Percentiles rank a stretch among this genome's conserved stretches.
Conservation (phyloP, 2,329 filamentous ascomycete genomes). For the Ophiocordyceps camponoti-saundersi region DNA sequence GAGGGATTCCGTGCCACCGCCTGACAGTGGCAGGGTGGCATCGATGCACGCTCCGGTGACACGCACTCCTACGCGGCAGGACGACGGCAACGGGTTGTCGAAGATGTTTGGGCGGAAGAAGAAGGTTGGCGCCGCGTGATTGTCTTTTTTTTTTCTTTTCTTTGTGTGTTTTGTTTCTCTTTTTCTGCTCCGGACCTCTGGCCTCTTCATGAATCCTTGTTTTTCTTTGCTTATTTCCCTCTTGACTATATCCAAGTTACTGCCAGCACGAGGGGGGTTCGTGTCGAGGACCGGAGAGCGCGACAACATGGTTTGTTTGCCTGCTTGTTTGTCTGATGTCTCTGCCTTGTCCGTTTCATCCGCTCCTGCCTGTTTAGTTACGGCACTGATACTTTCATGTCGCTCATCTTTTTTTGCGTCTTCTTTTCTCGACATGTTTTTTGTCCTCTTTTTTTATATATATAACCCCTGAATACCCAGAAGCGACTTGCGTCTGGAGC, state of each 20-base stretch:
- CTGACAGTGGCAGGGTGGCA: constrained; percentile 2
- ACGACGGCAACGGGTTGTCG: constrained; percentile 23
- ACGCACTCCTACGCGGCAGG: constrained; percentile 12
- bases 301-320: too few species aligned
- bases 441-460: background rate
- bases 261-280: too few species aligned
- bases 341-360: too few species aligned
- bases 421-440: background rate
- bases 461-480: background rate
- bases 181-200: too few species aligned
- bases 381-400: too few species aligned
- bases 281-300: too few species aligned
- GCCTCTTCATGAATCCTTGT: too few species aligned
- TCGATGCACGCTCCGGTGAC: constrained; percentile 5
- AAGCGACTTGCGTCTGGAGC: background rate
- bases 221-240: too few species aligned
- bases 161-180: background rate
- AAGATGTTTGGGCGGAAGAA: constrained; percentile 33
- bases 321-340: too few species aligned
- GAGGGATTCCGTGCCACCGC: constrained; percentile 47
- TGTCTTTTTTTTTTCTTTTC: background rate
- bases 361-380: too few species aligned
- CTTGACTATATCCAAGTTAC: too few species aligned
- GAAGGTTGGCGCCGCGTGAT: constrained; percentile 21
- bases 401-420: background rate